A percentile compares a stretch with the other conserved stretches of the same genome.
Conservation (phyloP, 2,329 filamentous ascomycete species). For the Thielaviopsis populi region DNA sequence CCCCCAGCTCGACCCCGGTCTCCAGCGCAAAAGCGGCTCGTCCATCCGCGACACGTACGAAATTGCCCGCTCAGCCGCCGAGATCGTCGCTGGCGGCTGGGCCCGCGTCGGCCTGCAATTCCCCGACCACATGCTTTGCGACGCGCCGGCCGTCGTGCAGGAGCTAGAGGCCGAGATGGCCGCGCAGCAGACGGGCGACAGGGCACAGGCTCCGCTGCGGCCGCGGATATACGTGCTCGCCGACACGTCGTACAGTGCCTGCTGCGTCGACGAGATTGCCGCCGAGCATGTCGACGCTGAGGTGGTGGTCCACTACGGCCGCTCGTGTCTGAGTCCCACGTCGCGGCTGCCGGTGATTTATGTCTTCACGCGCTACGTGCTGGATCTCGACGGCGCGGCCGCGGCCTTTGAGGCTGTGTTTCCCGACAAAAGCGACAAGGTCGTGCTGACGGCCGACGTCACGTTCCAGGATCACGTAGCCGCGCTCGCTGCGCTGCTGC, state of each 20-base stretch:
- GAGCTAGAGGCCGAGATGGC: conserved; percentile 25
- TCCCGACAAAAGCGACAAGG: conserved; percentile 38
- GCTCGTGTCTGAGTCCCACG: conserved; percentile 82
- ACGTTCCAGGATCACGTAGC: conserved; percentile 66
- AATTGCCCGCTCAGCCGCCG: conserved; percentile 59
- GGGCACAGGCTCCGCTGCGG: not conserved
- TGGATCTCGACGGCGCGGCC: conserved; percentile 45
- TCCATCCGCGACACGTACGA: conserved; percentile 62
- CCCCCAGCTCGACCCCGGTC: conserved; percentile 23
- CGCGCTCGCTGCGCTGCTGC: conserved; percentile 39
- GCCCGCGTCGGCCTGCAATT: conserved; percentile 81
- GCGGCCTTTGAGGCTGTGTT: conserved; percentile 55
- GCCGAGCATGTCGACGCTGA: conserved; percentile 87
- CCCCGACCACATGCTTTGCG: conserved; percentile 77
- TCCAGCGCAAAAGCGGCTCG: conserved; percentile 37
- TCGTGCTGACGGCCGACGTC: conserved; percentile 76
- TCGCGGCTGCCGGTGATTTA: conserved; percentile 77
- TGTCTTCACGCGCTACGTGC: conserved; percentile 62
- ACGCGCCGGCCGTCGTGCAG: conserved; percentile 68
- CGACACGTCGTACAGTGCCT: conserved; percentile 92
- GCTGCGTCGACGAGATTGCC: conserved; percentile 92
- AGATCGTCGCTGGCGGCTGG: conserved; percentile 61
- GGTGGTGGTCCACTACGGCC: conserved; percentile 84
- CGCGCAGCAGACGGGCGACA: not conserved
- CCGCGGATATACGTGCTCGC: conserved; percentile 63